A percentile compares a stretch with the other conserved stretches of the same genome.
These are phyloP conservation scores for Globisporangium nagaii DNA, from an alignment of 352 stramenopile species.

Conservation along the genomic window DNA sequence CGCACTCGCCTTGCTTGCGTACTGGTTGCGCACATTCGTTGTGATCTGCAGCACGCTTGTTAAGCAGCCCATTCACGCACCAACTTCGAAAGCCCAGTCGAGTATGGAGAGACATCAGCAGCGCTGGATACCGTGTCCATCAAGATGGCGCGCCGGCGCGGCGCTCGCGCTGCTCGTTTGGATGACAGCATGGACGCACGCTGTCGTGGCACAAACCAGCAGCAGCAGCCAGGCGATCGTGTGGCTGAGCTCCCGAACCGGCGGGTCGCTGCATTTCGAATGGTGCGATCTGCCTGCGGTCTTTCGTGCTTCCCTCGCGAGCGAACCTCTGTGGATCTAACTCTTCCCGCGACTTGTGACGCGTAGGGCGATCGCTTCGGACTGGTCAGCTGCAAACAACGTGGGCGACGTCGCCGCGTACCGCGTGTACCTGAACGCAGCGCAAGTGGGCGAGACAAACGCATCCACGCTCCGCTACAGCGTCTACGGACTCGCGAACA, in stretches of 20 bases:
- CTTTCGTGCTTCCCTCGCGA: no score
- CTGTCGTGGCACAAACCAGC: not conserved
- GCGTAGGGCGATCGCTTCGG: constrained; percentile 1
- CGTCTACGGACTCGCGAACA: constrained; percentile 4
- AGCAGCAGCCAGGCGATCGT: not conserved
- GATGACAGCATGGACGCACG: not conserved
- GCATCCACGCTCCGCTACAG: not conserved
- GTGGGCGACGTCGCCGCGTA: constrained; percentile 4
- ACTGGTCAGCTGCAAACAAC: constrained; percentile 2
- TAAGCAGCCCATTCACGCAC: no score
- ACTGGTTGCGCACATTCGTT: no score
- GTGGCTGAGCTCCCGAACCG: constrained; percentile 7
- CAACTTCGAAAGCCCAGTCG: no score
- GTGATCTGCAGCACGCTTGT: no score
- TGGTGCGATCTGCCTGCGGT: no score
- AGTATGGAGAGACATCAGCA: not conserved
- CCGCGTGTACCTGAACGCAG: constrained; percentile 1
- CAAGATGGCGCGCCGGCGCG: not conserved
- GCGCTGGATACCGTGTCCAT: no score
- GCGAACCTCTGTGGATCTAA: no score
- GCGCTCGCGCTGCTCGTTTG: not conserved
- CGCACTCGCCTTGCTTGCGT: no score
- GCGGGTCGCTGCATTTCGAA: constrained; percentile 3
- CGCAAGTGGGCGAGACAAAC: not conserved
- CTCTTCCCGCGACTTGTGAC: no score